Conservation (phyloP, 371 early-diverging fungal species). For the Actinomortierella wolfii region DNA sequence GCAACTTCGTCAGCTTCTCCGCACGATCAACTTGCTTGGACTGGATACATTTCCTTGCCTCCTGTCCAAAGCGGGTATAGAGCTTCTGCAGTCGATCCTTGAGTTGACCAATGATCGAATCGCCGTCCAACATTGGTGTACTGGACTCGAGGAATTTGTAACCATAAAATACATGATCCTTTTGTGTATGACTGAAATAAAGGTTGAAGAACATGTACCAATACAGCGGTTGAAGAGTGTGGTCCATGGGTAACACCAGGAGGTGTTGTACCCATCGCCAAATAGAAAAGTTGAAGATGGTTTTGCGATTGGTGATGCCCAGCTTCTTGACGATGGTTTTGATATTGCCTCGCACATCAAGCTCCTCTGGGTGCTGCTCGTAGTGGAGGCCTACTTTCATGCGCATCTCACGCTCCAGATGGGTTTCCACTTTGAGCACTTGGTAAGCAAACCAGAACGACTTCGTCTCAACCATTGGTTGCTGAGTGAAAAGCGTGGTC, state of each 20-base stretch:
- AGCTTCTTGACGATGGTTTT: slow-evolving; percentile 38
- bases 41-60: slow-evolving; percentile 30
- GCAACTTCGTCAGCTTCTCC: slow-evolving; percentile 38
- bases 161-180: slow-evolving; percentile 50
- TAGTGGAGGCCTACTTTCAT: slow-evolving; percentile 45
- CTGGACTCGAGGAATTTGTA: slow-evolving; percentile 55
- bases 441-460: slow-evolving; percentile 66
- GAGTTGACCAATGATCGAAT: slow-evolving; percentile 25
- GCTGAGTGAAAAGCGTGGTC: slow-evolving; percentile 50
- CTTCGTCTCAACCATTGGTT: slow-evolving; percentile 52
- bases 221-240: slow-evolving; percentile 59
- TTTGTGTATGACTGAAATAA: slow-evolving; percentile 54
- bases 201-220: slow-evolving; percentile 71
- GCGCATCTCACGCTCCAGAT: slow-evolving; percentile 51
- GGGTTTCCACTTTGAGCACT: slow-evolving; percentile 58
- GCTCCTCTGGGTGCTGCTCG: slow-evolving; percentile 33
- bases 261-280: slow-evolving; percentile 67
- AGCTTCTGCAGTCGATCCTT: slow-evolving; percentile 52
- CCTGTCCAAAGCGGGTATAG: slow-evolving; percentile 54
- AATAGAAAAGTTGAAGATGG: slow-evolving; percentile 56
- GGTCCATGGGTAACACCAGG: slow-evolving; percentile 51
- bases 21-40: slow-evolving; percentile 11
- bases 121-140: slow-evolving; percentile 45
- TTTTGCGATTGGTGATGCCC: slow-evolving; percentile 47
- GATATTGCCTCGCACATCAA: slow-evolving; percentile 34